Evolutionary conservation across 2,329 filamentous ascomycete species (phyloP), one percentile per base, ranked within the genome.

Genomic region (Pseudogymnoascus pannorum): DNA sequence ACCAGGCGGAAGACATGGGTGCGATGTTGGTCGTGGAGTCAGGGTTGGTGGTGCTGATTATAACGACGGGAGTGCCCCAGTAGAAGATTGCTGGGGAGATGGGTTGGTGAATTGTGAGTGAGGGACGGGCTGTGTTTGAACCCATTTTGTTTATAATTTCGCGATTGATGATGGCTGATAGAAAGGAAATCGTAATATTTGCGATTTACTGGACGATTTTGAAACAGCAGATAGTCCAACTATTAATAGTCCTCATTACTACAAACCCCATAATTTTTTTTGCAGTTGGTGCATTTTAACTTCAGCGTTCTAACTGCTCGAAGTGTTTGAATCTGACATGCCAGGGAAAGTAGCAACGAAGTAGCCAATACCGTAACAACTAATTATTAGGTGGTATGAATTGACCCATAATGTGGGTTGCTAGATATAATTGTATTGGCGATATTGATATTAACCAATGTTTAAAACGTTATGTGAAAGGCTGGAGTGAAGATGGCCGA

Each of bases 1-100:
- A 79, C 68, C 71, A 78, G 18, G 73, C 75, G 5, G 76, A 78
- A 14, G 77, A 78, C 62, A 78, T 77, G 7, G 77, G 73, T 6
- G 68, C 70, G 54, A 79, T 73, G 64, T 79, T 79, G 64, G 66
- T 65, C 3, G 72, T 74, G 5, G 71, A 72, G 62, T 78, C 76
- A 64, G 72, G 70, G 63, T 79, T 78, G 48, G 71, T 68, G 9
- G 73, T 73, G 3, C 74, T 70, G 58, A 78, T 69, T 11, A 78
- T 66, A 12, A 75, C 72, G 24, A 77, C 74, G 0, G 75, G 74
- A 2, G 73, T 77, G 44, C 75, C 74, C 72, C 73, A 76, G 68
- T 76, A 77, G 31, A 76, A 66, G 42, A 77, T 76, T 14, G 74
- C 72, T 1, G 75, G 75, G 5, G 72, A 72, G 54, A 77, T 76